A percentile compares a stretch with the other conserved stretches of the same genome.
These are phyloP conservation scores for Tylopilus intermedius DNA, from an alignment of 768 basidiomycete genomes.

Conservation along the genomic window DNA sequence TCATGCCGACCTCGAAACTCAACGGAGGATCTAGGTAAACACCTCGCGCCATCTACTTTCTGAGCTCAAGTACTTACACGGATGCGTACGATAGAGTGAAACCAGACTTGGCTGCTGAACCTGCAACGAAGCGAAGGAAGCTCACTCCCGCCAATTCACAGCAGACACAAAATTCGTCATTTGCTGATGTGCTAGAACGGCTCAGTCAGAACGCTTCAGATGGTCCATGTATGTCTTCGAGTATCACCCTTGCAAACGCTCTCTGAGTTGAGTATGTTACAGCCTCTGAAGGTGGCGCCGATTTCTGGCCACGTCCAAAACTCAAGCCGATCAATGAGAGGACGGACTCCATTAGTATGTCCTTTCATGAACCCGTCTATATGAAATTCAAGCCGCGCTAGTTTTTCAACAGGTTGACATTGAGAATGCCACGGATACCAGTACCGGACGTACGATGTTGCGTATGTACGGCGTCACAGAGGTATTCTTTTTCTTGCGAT, in stretches of 20 bases:
- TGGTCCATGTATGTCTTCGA: slow-evolving; percentile 36
- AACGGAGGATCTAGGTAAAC: slow-evolving; percentile 17
- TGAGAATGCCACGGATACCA: slow-evolving; percentile 54
- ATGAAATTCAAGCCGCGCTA: slow-evolving; percentile 25
- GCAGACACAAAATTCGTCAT: slow-evolving; percentile 37
- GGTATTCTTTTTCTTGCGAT: slow-evolving; percentile 35
- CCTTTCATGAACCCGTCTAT: not conserved
- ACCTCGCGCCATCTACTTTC: not conserved
- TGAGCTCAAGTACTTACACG: slow-evolving; percentile 2
- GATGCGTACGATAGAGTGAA: slow-evolving; percentile 20
- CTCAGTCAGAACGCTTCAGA: slow-evolving; percentile 47
- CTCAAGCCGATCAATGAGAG: slow-evolving; percentile 52
- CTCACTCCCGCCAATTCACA: slow-evolving; percentile 34
- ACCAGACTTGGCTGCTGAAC: slow-evolving; percentile 27
- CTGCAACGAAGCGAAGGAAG: slow-evolving; percentile 53
- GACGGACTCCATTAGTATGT: slow-evolving; percentile 64
- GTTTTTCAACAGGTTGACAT: slow-evolving; percentile 98
- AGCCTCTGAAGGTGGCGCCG: slow-evolving; percentile 77
- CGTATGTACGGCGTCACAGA: slow-evolving; percentile 91
- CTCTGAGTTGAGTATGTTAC: not conserved
- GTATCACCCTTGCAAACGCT: not conserved
- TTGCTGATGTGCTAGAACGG: slow-evolving; percentile 59
- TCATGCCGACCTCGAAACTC: slow-evolving; percentile 17
- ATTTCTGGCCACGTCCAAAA: slow-evolving; percentile 65
- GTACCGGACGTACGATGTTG: slow-evolving; percentile 39